A percentile compares a stretch with the other conserved stretches of the same genome.
Conservation (phyloP, 345 rosid species). For the Lumnitzera racemosa region DNA sequence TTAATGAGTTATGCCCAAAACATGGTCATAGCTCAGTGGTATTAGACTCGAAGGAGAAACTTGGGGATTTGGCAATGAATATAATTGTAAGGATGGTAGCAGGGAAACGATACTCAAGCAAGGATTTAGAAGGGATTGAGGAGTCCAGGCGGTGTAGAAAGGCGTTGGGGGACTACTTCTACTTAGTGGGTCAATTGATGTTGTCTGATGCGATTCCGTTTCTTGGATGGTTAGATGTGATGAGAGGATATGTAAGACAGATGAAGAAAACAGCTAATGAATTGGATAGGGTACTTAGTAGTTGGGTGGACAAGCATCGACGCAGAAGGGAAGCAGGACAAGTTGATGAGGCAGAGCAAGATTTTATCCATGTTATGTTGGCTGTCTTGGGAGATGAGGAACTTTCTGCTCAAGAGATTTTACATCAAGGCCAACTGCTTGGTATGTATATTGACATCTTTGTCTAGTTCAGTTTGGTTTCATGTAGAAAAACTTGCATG, state of each 20-base stretch:
- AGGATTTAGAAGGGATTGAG: neutral
- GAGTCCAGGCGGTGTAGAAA: constrained; percentile 13
- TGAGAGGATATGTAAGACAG: constrained; percentile 15
- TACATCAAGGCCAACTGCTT: constrained; percentile 18
- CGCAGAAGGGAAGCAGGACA: constrained; percentile 9
- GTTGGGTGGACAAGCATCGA: constrained; percentile 33
- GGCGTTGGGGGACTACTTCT: constrained; percentile 16
- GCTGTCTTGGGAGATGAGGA: constrained; percentile 7
- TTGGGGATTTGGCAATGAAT: constrained; percentile 18
- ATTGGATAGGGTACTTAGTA: constrained; percentile 27
- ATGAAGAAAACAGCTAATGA: constrained; percentile 30
- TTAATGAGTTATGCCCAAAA: constrained; percentile 12
- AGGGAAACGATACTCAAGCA: constrained; percentile 16
- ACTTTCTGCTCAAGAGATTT: constrained; percentile 1
- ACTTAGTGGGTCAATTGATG: constrained; percentile 11
- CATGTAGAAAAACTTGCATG: no score
- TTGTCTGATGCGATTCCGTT: constrained; percentile 23
- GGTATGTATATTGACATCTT: constrained; percentile 6
- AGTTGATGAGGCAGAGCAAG: constrained; percentile 12
- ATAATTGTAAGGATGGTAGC: constrained; percentile 23
- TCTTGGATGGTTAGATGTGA: constrained; percentile 27
- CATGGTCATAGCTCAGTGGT: constrained; percentile 5
- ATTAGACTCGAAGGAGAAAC: constrained; percentile 19
- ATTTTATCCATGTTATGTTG: constrained; percentile 24
- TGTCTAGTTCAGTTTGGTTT: no score